Evolutionary conservation across 1,284 basidiomycete species (phyloP).

Genomic region (Malassezia sp.): DNA sequence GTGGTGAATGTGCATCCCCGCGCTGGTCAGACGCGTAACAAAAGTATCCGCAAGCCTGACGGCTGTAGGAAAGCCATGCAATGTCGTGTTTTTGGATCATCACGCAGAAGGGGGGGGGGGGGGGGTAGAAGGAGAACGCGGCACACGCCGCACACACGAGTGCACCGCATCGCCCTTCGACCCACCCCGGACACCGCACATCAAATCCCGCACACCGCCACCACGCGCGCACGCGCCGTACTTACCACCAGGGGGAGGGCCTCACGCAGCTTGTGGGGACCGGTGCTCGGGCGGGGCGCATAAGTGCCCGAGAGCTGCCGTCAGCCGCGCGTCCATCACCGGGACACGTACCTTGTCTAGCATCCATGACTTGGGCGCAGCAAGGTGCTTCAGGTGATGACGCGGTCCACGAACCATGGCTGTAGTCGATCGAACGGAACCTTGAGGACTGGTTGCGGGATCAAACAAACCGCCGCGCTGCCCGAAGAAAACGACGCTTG

Average conservation of each 20-base stretch:
- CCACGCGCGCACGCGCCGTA: too few relatives aligned
- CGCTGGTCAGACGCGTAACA: conserved; percentile 12
- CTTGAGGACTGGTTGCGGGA: conserved; percentile 12
- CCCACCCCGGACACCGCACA: too few relatives aligned
- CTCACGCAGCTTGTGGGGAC: conserved; percentile 98
- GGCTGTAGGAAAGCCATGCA: conserved; percentile 20
- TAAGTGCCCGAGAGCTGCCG: conserved; percentile 75
- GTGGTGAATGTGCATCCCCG: too few relatives aligned
- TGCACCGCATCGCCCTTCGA: too few relatives aligned
- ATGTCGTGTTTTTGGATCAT: conserved; percentile 11
- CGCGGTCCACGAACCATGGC: conserved; percentile 68
- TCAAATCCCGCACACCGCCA: too few relatives aligned
- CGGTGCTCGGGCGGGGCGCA: conserved; percentile 88
- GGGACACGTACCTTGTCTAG: conserved; percentile 62
- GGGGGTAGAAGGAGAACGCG: too few relatives aligned
- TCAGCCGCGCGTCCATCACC: neutral
- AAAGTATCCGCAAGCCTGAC: conserved; percentile 6
- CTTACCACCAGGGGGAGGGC: conserved; percentile 57
- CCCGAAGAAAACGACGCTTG: conserved; percentile 16
- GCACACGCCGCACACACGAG: too few relatives aligned
- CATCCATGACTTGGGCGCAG: conserved; percentile 98
- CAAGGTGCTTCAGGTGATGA: conserved; percentile 97
- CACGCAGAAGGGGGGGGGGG: too few relatives aligned
- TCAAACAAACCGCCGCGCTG: neutral
- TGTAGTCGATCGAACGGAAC: conserved; percentile 1